Percentiles rank a stretch among this genome's conserved stretches.
Evolutionary conservation across 1,284 basidiomycete species (phyloP).

Genomic region (Chondrostereum purpureum): DNA sequence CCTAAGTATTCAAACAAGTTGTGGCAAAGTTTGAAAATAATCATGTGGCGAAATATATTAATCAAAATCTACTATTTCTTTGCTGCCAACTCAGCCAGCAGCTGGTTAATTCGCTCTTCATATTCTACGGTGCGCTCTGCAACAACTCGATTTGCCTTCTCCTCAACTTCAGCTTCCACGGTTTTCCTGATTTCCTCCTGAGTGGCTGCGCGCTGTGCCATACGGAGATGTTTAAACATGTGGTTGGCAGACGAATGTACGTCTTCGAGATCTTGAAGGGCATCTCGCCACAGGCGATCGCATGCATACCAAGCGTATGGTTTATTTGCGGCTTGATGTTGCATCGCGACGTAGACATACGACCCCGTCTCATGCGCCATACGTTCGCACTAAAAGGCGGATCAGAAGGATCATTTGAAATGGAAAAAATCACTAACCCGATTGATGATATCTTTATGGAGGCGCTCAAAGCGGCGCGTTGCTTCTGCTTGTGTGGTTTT

Average conservation of each 20-base stretch:
- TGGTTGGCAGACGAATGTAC: neutral
- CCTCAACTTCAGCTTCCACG: too few species aligned
- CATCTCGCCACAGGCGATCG: conserved; percentile 8
- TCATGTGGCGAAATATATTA: too few species aligned
- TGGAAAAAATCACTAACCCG: neutral
- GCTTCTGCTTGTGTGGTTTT: neutral
- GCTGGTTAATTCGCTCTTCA: too few species aligned
- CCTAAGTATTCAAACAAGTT: too few species aligned
- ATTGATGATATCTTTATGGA: neutral
- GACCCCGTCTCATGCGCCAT: conserved; percentile 9
- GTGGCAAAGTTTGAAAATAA: too few species aligned
- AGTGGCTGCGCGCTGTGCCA: neutral
- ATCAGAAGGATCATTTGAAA: neutral
- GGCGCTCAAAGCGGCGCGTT: neutral
- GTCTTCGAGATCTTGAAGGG: neutral
- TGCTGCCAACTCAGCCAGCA: too few species aligned
- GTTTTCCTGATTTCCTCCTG: neutral
- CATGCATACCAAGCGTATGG: conserved; percentile 8
- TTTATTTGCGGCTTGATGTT: conserved; percentile 7
- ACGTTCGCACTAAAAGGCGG: conserved; percentile 7
- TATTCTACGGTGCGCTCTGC: too few species aligned
- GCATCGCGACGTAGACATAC: conserved; percentile 12
- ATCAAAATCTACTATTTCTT: too few species aligned
- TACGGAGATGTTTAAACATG: neutral
- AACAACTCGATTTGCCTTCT: too few species aligned